Evolutionary conservation across 441 rosid species (phyloP).

Genomic region (Flueggea neowawraea): DNA sequence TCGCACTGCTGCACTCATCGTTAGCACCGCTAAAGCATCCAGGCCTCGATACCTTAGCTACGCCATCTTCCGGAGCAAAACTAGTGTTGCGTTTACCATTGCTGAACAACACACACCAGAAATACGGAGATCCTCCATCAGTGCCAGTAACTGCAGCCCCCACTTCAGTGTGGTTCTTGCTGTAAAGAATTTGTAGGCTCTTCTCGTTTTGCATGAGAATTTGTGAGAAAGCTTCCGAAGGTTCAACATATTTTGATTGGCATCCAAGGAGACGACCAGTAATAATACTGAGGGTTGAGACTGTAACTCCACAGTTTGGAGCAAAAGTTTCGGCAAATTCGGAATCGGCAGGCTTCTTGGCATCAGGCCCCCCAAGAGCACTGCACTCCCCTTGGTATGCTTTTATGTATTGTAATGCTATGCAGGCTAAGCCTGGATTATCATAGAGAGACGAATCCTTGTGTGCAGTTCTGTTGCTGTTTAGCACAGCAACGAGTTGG

Average conservation of each 20-base stretch:
- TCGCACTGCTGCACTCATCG: constrained; percentile 49
- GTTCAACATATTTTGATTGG: constrained; percentile 41
- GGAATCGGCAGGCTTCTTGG: constrained; percentile 65
- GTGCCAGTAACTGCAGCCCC: constrained; percentile 63
- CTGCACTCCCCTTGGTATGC: constrained; percentile 61
- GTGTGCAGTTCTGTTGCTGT: constrained; percentile 48
- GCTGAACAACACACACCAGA: constrained; percentile 80
- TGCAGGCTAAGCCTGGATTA: constrained; percentile 67
- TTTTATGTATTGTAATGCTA: constrained; percentile 74
- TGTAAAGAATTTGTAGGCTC: constrained; percentile 50
- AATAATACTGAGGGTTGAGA: constrained; percentile 47
- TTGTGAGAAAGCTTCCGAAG: constrained; percentile 54
- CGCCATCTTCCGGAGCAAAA: constrained; percentile 50
- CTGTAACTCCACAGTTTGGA: constrained; percentile 54
- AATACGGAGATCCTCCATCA: constrained; percentile 64
- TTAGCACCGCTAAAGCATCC: constrained; percentile 82
- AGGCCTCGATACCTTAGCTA: constrained; percentile 43
- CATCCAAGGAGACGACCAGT: constrained; percentile 74
- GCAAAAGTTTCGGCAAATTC: constrained; percentile 55
- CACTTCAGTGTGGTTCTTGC: constrained; percentile 62
- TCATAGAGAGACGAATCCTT: constrained; percentile 44
- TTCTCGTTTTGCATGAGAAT: constrained; percentile 45
- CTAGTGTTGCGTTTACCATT: constrained; percentile 51
- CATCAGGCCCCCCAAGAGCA: constrained; percentile 54
- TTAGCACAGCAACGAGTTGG: constrained; percentile 44